These are phyloP conservation scores for Sphenostylis stenocarpa DNA, from an alignment of 306 rosid genomes.

Conservation along the genomic window DNA sequence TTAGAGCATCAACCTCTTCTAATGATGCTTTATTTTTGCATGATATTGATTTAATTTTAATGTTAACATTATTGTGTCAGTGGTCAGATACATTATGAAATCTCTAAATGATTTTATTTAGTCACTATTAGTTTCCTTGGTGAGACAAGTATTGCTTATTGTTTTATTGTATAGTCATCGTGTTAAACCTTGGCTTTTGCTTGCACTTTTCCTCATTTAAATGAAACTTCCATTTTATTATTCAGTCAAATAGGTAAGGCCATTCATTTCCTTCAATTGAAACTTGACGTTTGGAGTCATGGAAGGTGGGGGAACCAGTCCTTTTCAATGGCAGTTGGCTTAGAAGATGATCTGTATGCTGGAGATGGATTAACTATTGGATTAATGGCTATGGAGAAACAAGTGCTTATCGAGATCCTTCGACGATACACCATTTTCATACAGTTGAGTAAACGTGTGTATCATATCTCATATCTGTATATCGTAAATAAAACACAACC, in stretches of 20 bases:
- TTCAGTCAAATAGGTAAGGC: constrained; percentile 50
- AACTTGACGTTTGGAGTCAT: constrained; percentile 22
- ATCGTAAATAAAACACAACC: constrained; percentile 2
- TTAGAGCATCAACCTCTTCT: background rate
- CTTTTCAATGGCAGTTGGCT: background rate
- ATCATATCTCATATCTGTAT: constrained; percentile 19
- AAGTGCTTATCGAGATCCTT: constrained; percentile 16
- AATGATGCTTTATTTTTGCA: background rate
- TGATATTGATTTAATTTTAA: background rate
- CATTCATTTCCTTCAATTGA: constrained; percentile 25
- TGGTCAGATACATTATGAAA: background rate
- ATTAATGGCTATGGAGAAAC: constrained; percentile 3
- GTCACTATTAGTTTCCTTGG: background rate
- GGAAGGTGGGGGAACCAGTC: constrained; percentile 2
- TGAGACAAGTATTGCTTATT: background rate
- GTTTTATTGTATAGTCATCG: background rate
- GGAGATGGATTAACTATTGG: constrained; percentile 21
- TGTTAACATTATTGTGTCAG: background rate
- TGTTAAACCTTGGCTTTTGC: background rate
- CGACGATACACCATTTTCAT: background rate
- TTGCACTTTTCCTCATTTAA: background rate
- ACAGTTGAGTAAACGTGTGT: constrained; percentile 18
- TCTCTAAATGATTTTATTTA: background rate
- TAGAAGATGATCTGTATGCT: constrained; percentile 20
- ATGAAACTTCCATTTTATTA: constrained; percentile 19